These are phyloP conservation scores for Suillus placidus DNA, from an alignment of 768 basidiomycete genomes.

Conservation along the genomic window DNA sequence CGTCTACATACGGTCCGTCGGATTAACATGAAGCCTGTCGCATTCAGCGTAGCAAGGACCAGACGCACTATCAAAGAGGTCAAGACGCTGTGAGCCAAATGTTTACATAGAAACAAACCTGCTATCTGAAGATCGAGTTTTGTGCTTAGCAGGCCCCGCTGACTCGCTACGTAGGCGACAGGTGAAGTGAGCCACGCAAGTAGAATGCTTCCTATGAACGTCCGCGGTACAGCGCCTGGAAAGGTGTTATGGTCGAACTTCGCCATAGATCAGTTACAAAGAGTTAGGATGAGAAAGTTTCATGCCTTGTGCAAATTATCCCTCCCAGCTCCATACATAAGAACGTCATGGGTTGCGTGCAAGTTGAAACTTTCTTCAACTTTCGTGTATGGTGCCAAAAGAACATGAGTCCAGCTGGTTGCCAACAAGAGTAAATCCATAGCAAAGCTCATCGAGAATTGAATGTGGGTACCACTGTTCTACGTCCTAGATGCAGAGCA, in stretches of 20 bases:
- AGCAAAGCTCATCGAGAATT: slow-evolving; percentile 19
- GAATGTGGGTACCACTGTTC: background rate
- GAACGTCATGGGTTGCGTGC: slow-evolving; percentile 86
- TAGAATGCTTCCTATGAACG: slow-evolving; percentile 77
- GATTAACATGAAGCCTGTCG: slow-evolving; percentile 61
- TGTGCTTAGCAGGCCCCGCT: slow-evolving; percentile 45
- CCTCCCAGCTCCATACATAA: slow-evolving; percentile 67
- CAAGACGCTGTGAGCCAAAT: slow-evolving; percentile 1
- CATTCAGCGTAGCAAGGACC: slow-evolving; percentile 67
- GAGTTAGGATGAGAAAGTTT: background rate
- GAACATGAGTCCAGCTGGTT: slow-evolving; percentile 65
- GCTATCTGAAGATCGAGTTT: slow-evolving; percentile 75
- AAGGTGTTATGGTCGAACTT: slow-evolving; percentile 93
- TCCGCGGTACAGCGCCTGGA: slow-evolving; percentile 86
- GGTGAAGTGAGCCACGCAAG: slow-evolving; percentile 63
- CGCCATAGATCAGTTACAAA: slow-evolving; percentile 11
- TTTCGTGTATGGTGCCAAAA: slow-evolving; percentile 88
- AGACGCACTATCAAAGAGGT: slow-evolving; percentile 60
- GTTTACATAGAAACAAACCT: slow-evolving; percentile 45
- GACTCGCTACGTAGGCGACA: slow-evolving; percentile 43
- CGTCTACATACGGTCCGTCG: slow-evolving; percentile 61
- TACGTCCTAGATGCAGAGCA: background rate
- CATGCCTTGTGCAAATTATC: slow-evolving; percentile 41
- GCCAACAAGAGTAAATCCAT: slow-evolving; percentile 56
- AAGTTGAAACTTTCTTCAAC: slow-evolving; percentile 98